Conservation (phyloP, 352 stramenopile species). For the Globisporangium abappressorium region DNA sequence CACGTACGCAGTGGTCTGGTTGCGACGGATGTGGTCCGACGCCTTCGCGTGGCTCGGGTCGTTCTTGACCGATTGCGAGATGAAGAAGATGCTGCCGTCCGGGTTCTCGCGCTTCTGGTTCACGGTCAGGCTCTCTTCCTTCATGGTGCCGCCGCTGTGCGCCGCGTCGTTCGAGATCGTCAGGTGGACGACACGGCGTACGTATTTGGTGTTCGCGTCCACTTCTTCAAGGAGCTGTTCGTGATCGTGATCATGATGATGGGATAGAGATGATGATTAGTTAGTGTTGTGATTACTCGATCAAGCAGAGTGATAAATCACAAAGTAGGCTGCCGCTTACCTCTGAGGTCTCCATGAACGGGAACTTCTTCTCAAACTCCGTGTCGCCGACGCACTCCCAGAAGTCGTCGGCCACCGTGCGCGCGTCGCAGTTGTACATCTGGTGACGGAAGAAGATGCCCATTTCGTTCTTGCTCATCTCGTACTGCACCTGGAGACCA, state of each 20-base stretch:
- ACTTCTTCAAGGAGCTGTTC: constrained; percentile 61
- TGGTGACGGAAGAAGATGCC: constrained; percentile 85
- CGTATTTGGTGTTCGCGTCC: constrained; percentile 77
- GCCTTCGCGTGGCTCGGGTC: constrained; percentile 73
- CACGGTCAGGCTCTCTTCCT: constrained; percentile 74
- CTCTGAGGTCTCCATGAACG: constrained; percentile 73
- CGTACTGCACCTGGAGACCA: constrained; percentile 84
- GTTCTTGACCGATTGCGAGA: constrained; percentile 59
- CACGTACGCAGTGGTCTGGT: constrained; percentile 76
- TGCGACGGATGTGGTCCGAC: constrained; percentile 64
- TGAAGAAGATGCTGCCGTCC: constrained; percentile 67
- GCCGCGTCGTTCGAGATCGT: constrained; percentile 71
- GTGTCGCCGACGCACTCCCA: constrained; percentile 72
- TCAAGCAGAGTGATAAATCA: neutral
- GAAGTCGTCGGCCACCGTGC: constrained; percentile 68
- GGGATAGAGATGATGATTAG: constrained; percentile 3
- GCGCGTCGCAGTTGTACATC: constrained; percentile 76
- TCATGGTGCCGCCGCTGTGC: constrained; percentile 73
- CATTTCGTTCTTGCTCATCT: constrained; percentile 86
- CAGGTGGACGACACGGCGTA: constrained; percentile 76
- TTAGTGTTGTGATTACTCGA: neutral
- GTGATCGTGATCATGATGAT: neutral
- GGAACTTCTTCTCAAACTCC: constrained; percentile 80
- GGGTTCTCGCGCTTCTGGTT: constrained; percentile 80
- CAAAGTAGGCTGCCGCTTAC: neutral